phyloP scores from a whole-genome alignment of 805 yeast species.

The Blastobotrys robertii region DNA sequence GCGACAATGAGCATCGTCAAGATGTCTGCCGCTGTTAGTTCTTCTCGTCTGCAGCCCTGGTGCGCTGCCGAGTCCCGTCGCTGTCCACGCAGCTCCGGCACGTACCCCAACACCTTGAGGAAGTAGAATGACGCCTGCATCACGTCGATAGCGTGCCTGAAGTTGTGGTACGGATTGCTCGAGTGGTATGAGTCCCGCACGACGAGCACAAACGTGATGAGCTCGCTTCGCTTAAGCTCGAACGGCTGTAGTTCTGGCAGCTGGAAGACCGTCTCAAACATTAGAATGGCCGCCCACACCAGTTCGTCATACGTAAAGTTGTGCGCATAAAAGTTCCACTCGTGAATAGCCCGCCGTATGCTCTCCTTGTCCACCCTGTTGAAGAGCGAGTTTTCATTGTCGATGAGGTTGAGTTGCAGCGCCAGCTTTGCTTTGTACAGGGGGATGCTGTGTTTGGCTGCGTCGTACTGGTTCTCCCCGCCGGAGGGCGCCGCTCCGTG shows the following conservation, averaged over 20 bases:
- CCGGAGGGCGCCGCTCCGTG: neutral
- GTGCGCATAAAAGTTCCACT: constrained; percentile 66
- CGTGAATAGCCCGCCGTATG: neutral
- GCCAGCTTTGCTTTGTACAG: neutral
- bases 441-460: neutral
- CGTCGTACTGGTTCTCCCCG: neutral
- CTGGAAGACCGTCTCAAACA: constrained; percentile 37
- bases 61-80: neutral
- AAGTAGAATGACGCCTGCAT: constrained; percentile 78
- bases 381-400: neutral
- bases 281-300: constrained; percentile 46
- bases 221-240: constrained; percentile 6
- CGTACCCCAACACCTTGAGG: constrained; percentile 24
- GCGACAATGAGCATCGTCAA: constrained; percentile 68
- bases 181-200: constrained; percentile 71
- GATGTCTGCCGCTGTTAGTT: constrained; percentile 34
- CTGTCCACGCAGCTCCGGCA: constrained; percentile 22
- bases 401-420: constrained; percentile 1
- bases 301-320: constrained; percentile 56
- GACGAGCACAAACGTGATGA: constrained; percentile 52
- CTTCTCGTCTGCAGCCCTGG: neutral
- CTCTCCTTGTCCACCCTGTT: neutral
- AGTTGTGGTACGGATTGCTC: constrained; percentile 89
- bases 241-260: neutral
- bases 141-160: constrained; percentile 92